Conservation (phyloP, 78 protist species). For the Dictyostelium capitatum region DNA sequence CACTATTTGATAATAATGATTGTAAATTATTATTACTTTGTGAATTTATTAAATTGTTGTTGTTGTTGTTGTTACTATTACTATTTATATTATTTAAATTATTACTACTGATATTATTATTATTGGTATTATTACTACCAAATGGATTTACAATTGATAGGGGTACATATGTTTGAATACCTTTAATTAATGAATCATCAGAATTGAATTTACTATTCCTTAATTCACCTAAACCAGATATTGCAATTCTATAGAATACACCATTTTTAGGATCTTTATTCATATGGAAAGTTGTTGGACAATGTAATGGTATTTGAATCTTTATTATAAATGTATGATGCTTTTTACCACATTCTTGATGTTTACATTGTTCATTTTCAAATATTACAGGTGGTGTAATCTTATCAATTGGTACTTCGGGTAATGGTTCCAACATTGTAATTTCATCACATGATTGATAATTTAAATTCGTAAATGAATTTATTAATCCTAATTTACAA, state of each 20-base stretch:
- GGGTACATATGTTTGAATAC: conserved; percentile 52
- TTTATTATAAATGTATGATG: conserved; percentile 27
- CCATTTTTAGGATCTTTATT: conserved; percentile 39
- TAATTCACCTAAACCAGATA: conserved; percentile 60
- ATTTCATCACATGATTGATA: not conserved
- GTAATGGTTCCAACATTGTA: conserved; percentile 29
- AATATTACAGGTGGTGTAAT: conserved; percentile 18
- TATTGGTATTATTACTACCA: not conserved
- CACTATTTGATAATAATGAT: not conserved
- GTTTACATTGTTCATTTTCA: conserved; percentile 11
- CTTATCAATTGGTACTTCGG: not conserved
- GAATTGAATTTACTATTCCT: conserved; percentile 48
- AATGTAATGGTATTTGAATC: conserved; percentile 11
- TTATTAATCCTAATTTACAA: not conserved
- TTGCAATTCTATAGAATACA: conserved; percentile 30
- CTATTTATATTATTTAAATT: not conserved
- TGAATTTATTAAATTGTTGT: not conserved
- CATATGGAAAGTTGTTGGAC: conserved; percentile 26
- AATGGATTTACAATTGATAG: conserved; percentile 11
- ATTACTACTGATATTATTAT: not conserved
- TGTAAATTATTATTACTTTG: not conserved
- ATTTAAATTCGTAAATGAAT: not conserved
- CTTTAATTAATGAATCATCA: conserved; percentile 57
- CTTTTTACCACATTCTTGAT: conserved; percentile 14
- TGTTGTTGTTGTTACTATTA: not conserved